phyloP scores from a whole-genome alignment of 2,329 filamentous ascomycete genomes.

The Microdochium nivale region DNA sequence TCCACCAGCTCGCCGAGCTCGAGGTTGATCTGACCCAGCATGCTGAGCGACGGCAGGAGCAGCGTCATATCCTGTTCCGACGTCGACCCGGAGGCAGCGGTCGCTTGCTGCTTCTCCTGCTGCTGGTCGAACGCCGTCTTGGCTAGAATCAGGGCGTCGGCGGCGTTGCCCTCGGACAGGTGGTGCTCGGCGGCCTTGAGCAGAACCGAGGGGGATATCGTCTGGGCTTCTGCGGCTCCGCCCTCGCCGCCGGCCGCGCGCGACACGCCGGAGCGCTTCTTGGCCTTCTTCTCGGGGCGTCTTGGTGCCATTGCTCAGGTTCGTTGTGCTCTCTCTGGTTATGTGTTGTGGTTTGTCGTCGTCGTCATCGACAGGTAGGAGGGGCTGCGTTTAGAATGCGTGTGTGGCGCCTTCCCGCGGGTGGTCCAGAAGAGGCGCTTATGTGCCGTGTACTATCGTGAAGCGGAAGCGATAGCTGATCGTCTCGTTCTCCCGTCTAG shows the following conservation, averaged over 20 bases:
- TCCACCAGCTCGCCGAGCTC: constrained; percentile 74
- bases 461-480: no score
- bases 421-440: no score
- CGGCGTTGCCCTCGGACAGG: constrained; percentile 19
- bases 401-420: no score
- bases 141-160: constrained; percentile 17
- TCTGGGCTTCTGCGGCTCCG: constrained; percentile 9
- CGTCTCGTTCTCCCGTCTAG: no score
- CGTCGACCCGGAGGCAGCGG: constrained; percentile 25
- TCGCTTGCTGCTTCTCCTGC: no score
- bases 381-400: no score
- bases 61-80: constrained; percentile 24
- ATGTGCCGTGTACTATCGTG: no score
- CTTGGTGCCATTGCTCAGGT: constrained; percentile 17
- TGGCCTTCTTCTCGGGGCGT: constrained; percentile 22
- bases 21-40: constrained; percentile 74
- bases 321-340: background rate
- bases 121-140: constrained; percentile 19
- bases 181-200: constrained; percentile 22
- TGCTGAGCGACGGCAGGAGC: constrained; percentile 55
- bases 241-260: constrained; percentile 8
- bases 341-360: background rate
- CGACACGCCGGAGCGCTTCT: constrained; percentile 15
- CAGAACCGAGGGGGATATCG: constrained; percentile 19
- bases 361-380: background rate